Evolutionary conservation across 495 filamentous ascomycete genomes (phyloP).

Genomic region (Podospora comata): DNA sequence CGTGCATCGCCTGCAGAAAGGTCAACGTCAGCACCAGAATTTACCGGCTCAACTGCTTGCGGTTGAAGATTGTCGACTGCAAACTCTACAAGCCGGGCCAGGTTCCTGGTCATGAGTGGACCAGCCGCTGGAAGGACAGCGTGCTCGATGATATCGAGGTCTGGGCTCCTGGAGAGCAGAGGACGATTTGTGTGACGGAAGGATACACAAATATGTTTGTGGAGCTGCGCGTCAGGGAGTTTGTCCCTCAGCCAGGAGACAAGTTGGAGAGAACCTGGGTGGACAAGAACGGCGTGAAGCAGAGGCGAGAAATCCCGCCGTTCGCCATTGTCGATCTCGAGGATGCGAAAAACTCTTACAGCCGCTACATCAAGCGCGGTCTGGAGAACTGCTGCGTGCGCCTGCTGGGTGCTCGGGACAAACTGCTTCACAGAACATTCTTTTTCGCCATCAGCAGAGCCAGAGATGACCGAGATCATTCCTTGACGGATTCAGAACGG

Average conservation of each 20-base stretch:
- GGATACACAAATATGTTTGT: conserved; percentile 44
- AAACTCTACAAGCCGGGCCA: conserved; percentile 50
- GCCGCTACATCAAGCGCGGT: conserved; percentile 41
- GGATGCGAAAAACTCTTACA: conserved; percentile 41
- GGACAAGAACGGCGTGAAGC: conserved; percentile 33
- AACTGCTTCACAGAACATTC: conserved; percentile 45
- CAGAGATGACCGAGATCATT: conserved; percentile 26
- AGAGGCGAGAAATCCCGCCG: conserved; percentile 39
- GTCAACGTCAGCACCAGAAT: conserved; percentile 39
- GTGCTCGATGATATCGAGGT: conserved; percentile 49
- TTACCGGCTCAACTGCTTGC: conserved; percentile 46
- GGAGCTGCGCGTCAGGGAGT: conserved; percentile 44
- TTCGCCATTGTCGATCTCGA: conserved; percentile 51
- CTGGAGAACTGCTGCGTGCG: conserved; percentile 41
- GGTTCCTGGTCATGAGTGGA: conserved; percentile 52
- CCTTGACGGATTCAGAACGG: conserved; percentile 33
- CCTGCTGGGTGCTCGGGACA: conserved; percentile 36
- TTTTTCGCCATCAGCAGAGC: conserved; percentile 37
- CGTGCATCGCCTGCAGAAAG: conserved; percentile 49
- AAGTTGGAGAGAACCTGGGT: conserved; percentile 47
- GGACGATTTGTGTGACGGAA: conserved; percentile 45
- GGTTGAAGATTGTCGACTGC: conserved; percentile 52
- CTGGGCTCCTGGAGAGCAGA: conserved; percentile 44
- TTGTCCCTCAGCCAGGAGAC: conserved; percentile 48
- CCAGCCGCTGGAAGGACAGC: conserved; percentile 49